Evolutionary conservation across 805 yeast species (phyloP).

Genomic region (Nematodospora valgi): DNA sequence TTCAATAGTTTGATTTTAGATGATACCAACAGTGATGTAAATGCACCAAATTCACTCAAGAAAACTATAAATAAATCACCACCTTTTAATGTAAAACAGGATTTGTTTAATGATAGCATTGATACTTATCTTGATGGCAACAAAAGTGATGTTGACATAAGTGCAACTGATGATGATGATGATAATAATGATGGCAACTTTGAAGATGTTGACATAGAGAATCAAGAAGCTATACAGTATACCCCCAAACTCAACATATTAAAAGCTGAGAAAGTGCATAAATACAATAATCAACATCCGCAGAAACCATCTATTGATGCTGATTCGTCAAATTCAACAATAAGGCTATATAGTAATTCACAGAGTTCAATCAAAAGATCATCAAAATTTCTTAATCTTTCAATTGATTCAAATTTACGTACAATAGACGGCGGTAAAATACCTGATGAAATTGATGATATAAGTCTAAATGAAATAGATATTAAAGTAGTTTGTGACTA

Average conservation of each 20-base stretch:
- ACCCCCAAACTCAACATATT: conserved; percentile 3
- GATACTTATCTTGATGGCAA: conserved; percentile 18
- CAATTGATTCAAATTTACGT: conserved; percentile 26
- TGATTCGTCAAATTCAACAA: conserved; percentile 5
- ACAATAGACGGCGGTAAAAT: conserved; percentile 6
- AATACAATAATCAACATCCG: background rate
- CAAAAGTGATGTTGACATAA: conserved; percentile 8
- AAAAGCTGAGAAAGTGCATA: background rate
- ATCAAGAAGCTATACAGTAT: background rate
- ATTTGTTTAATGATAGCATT: conserved; percentile 19
- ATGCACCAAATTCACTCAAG: conserved; percentile 6
- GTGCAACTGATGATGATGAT: conserved; percentile 13
- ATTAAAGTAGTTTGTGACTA: conserved; percentile 7
- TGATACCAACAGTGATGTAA: conserved; percentile 16
- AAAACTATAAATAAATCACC: conserved; percentile 37
- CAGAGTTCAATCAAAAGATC: conserved; percentile 33
- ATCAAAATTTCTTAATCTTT: conserved; percentile 38
- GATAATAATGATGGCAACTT: conserved; percentile 9
- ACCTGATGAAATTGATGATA: conserved; percentile 1
- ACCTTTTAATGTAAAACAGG: conserved; percentile 37
- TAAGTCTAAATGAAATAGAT: conserved; percentile 17
- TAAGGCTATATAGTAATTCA: conserved; percentile 2
- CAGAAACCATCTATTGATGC: conserved; percentile 2
- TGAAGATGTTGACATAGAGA: conserved; percentile 6
- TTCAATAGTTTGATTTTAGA: conserved; percentile 42